Evolutionary conservation across 345 rosid species (phyloP).

Genomic region (Lepidium sativum): DNA sequence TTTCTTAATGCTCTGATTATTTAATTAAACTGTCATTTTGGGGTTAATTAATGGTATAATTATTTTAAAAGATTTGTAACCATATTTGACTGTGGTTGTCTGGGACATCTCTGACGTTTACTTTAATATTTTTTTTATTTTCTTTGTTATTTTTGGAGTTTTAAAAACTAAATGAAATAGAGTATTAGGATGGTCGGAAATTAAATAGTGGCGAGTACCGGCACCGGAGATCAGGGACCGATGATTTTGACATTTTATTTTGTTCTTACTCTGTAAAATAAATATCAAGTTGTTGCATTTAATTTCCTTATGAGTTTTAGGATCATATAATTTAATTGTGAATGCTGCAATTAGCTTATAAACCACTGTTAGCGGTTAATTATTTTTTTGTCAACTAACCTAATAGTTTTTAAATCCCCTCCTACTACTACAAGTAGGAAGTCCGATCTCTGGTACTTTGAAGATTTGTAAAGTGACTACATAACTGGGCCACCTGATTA

Average conservation of each 20-base stretch:
- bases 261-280: background rate
- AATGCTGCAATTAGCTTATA: background rate
- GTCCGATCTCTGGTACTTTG: no score
- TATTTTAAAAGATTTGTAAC: background rate
- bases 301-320: background rate
- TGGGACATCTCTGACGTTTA: slow-evolving; percentile 23
- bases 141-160: background rate
- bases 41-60: slow-evolving; percentile 7
- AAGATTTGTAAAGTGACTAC: no score
- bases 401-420: no score
- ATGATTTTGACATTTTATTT: slow-evolving; percentile 10
- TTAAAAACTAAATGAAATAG: background rate
- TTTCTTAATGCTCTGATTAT: background rate
- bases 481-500: no score
- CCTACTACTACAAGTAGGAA: no score
- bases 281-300: background rate
- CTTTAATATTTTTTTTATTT: background rate
- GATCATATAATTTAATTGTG: background rate
- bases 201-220: slow-evolving; percentile 20
- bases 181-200: slow-evolving; percentile 19
- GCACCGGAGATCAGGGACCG: slow-evolving; percentile 25
- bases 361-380: background rate
- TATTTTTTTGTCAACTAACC: no score
- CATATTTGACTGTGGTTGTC: slow-evolving; percentile 16
- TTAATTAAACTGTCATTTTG: slow-evolving; percentile 17